phyloP scores from a whole-genome alignment of 2,329 filamentous ascomycete species.

The Venturia carpophila region DNA sequence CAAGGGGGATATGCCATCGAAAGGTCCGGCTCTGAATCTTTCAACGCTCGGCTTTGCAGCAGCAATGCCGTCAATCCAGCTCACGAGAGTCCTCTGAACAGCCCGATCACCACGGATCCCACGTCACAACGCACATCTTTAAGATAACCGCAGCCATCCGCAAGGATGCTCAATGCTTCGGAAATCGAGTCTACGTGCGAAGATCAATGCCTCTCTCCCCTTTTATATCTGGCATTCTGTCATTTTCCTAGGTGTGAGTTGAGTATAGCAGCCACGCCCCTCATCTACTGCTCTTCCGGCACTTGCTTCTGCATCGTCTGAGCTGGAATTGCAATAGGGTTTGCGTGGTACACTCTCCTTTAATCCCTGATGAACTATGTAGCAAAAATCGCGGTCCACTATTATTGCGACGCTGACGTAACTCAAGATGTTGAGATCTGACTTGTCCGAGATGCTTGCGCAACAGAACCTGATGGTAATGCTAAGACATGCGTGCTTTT shows the following conservation, averaged over 20 bases:
- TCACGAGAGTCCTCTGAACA: not conserved
- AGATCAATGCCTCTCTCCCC: slow-evolving; percentile 9
- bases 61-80: not conserved
- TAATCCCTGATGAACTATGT: not conserved
- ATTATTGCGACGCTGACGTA: too few species aligned
- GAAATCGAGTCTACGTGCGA: slow-evolving; percentile 13
- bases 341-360: not conserved
- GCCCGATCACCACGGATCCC: too few species aligned
- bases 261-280: not conserved
- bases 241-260: not conserved
- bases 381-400: too few species aligned
- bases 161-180: slow-evolving; percentile 11
- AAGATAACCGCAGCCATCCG: slow-evolving; percentile 12
- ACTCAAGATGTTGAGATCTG: not conserved
- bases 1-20: too few species aligned
- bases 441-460: not conserved
- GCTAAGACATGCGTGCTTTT: not conserved
- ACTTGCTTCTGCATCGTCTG: not conserved
- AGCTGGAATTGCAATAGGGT: not conserved
- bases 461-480: too few species aligned
- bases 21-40: too few species aligned
- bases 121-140: slow-evolving; percentile 3
- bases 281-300: slow-evolving; percentile 7
- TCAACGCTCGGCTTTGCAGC: not conserved
- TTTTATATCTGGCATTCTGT: slow-evolving; percentile 7